phyloP scores from a whole-genome alignment of 2,329 filamentous ascomycete genomes.

The Xylariaceae sp. region DNA sequence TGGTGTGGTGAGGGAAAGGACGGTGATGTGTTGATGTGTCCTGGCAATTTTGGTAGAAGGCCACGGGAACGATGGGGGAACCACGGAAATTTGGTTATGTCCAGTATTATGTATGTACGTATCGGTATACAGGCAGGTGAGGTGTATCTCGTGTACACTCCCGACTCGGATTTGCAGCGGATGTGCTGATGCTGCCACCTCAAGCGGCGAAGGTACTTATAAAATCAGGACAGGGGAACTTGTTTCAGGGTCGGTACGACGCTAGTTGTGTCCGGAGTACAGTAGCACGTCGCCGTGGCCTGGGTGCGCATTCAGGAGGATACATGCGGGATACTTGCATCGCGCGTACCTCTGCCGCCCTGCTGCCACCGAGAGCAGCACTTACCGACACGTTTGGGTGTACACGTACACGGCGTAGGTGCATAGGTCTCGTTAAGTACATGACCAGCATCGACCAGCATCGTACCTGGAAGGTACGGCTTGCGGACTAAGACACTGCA shows the following conservation, averaged over 20 bases:
- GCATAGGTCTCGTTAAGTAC: not conserved
- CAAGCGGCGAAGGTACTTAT: conserved; percentile 6
- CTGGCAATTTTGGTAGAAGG: conserved; percentile 19
- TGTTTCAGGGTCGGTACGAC: not conserved
- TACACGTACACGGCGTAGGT: not conserved
- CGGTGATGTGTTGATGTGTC: conserved; percentile 17
- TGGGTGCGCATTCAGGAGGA: not conserved
- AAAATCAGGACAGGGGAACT: conserved; percentile 16
- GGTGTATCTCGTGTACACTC: not conserved
- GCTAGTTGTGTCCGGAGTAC: not conserved
- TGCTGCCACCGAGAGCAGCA: too few relatives aligned
- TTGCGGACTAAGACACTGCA: too few relatives aligned
- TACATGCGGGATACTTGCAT: not conserved
- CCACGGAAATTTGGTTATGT: conserved; percentile 10
- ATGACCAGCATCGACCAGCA: not conserved
- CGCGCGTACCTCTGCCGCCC: too few relatives aligned
- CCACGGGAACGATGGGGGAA: conserved; percentile 23
- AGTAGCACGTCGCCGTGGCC: not conserved
- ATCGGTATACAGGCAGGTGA: not conserved
- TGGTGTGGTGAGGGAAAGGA: conserved; percentile 15
- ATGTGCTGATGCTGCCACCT: conserved; percentile 18
- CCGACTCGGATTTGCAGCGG: conserved; percentile 1
- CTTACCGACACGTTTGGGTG: too few relatives aligned
- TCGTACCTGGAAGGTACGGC: too few relatives aligned
- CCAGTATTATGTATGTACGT: too few relatives aligned